These are phyloP conservation scores for Plasmodium knowlesi DNA, from an alignment of 169 alveolate genomes.

Conservation along the genomic window DNA sequence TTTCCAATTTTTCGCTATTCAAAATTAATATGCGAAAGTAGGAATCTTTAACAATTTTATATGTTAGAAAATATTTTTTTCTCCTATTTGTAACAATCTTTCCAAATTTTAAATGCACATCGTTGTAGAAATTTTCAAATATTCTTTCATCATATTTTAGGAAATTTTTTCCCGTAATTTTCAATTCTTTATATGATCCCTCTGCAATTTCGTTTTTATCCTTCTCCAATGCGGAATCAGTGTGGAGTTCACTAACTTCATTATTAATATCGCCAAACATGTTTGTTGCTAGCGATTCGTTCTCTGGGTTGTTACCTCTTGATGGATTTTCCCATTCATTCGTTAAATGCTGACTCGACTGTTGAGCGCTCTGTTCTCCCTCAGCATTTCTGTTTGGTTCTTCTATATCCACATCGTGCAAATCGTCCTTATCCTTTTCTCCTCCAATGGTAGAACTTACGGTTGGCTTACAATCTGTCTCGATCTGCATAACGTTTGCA, in stretches of 20 bases:
- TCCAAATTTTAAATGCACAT: constrained; percentile 43
- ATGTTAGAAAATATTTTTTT: constrained; percentile 55
- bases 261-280: background rate
- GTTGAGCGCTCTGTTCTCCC: background rate
- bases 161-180: constrained; percentile 14
- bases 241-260: background rate
- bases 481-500: background rate
- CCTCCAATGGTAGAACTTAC: background rate
- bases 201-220: constrained; percentile 11
- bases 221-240: background rate
- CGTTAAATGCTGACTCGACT: background rate
- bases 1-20: constrained; percentile 52
- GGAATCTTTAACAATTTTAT: constrained; percentile 55
- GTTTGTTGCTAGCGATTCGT: background rate
- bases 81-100: constrained; percentile 62
- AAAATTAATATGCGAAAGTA: constrained; percentile 66
- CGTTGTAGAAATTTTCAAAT: constrained; percentile 38
- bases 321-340: background rate
- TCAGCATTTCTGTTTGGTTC: background rate
- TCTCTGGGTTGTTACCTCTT: background rate
- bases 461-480: background rate
- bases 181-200: constrained; percentile 20
- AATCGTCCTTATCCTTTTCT: background rate
- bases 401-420: background rate
- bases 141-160: constrained; percentile 32